phyloP scores from a whole-genome alignment of 2,329 filamentous ascomycete species.

The Cercospora zeina region DNA sequence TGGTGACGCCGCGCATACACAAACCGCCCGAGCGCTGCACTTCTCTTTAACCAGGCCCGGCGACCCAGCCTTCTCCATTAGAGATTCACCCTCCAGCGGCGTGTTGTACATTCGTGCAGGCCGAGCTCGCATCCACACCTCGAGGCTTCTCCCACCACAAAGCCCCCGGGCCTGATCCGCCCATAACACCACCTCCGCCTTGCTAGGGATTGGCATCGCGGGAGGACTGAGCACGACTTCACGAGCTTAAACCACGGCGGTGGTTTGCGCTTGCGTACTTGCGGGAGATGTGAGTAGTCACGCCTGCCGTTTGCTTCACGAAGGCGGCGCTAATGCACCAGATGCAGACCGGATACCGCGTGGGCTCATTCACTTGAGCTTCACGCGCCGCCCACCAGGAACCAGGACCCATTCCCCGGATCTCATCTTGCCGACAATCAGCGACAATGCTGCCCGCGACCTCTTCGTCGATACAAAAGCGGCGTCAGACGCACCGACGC shows the following conservation, averaged over 20 bases:
- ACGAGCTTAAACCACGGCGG: slow-evolving; percentile 17
- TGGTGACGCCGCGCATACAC: not conserved
- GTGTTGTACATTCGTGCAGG: not conserved
- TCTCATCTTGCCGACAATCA: slow-evolving; percentile 20
- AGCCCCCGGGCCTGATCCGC: slow-evolving; percentile 6
- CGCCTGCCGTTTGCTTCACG: not conserved
- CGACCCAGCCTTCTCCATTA: slow-evolving; percentile 7
- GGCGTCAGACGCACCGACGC: slow-evolving; percentile 75
- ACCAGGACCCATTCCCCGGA: slow-evolving; percentile 15
- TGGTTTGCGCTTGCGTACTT: slow-evolving; percentile 20
- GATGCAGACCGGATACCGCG: slow-evolving; percentile 11
- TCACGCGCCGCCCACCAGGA: slow-evolving; percentile 8
- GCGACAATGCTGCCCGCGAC: slow-evolving; percentile 69
- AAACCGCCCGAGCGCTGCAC: slow-evolving; percentile 7
- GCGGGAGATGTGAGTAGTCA: slow-evolving; percentile 16
- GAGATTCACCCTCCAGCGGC: not conserved
- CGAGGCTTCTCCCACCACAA: slow-evolving; percentile 1
- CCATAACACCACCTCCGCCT: slow-evolving; percentile 12
- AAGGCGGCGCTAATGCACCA: slow-evolving; percentile 3
- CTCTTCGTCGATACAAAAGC: slow-evolving; percentile 65
- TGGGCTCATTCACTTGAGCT: slow-evolving; percentile 19
- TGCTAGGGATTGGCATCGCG: slow-evolving; percentile 18
- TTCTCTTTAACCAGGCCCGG: slow-evolving; percentile 6
- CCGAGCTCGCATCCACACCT: not conserved
- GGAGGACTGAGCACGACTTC: slow-evolving; percentile 14